Conservation (phyloP, 2,329 filamentous ascomycete genomes). For the Paecilomyces dactylethromorphus region DNA sequence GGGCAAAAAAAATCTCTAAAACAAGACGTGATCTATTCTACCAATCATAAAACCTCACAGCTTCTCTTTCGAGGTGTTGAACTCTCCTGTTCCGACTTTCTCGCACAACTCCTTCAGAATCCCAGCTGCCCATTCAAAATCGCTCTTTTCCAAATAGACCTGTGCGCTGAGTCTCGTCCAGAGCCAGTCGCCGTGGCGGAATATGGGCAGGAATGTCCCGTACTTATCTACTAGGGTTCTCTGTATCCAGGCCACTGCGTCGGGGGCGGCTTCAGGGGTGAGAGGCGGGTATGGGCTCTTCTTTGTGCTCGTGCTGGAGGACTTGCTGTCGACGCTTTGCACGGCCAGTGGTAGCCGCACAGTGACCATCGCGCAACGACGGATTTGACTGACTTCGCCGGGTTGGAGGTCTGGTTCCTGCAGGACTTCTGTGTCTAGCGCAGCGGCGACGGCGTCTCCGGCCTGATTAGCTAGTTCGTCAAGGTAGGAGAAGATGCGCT, state of each 20-base stretch:
- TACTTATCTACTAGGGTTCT: slow-evolving; percentile 50
- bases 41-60: neutral
- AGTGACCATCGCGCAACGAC: slow-evolving; percentile 65
- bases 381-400: slow-evolving; percentile 37
- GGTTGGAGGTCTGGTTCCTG: slow-evolving; percentile 41
- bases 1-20: too few relatives aligned
- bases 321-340: slow-evolving; percentile 19
- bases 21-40: neutral
- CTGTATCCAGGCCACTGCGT: slow-evolving; percentile 54
- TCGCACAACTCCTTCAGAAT: slow-evolving; percentile 53
- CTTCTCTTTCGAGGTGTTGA: neutral
- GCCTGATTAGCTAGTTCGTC: slow-evolving; percentile 58
- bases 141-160: slow-evolving; percentile 71
- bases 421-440: slow-evolving; percentile 64
- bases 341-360: slow-evolving; percentile 61
- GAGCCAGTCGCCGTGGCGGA: slow-evolving; percentile 53
- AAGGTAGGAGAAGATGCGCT: slow-evolving; percentile 59
- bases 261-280: slow-evolving; percentile 31
- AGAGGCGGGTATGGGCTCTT: slow-evolving; percentile 18
- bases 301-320: slow-evolving; percentile 3
- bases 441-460: slow-evolving; percentile 52
- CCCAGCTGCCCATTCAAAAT: slow-evolving; percentile 66
- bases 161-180: slow-evolving; percentile 75
- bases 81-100: slow-evolving; percentile 42
- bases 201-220: slow-evolving; percentile 64